These are phyloP conservation scores for Peterozyma xylosa DNA, from an alignment of 805 yeast species.

Conservation along the genomic window DNA sequence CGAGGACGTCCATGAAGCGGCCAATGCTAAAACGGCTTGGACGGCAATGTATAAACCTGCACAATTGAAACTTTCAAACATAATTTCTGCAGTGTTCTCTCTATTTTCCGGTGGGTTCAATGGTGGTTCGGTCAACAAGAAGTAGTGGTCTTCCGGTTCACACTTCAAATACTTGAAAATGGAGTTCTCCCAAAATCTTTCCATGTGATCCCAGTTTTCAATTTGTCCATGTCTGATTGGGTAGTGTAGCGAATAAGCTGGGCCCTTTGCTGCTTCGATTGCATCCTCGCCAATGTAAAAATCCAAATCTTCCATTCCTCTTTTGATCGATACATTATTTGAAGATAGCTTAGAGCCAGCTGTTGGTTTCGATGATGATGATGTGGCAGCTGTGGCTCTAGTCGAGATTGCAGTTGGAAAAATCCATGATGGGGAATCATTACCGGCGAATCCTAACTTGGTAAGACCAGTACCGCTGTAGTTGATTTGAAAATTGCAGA, in stretches of 20 bases:
- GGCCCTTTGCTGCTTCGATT: slow-evolving; percentile 81
- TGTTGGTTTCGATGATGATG: slow-evolving; percentile 40
- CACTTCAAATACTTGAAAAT: slow-evolving; percentile 94
- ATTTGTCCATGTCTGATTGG: slow-evolving; percentile 98
- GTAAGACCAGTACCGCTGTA: slow-evolving; percentile 95
- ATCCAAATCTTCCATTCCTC: slow-evolving; percentile 92
- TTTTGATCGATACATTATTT: slow-evolving; percentile 52
- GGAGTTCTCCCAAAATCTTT: slow-evolving; percentile 96
- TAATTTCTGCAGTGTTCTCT: slow-evolving; percentile 96
- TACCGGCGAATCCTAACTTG: slow-evolving; percentile 96
- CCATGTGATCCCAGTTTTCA: slow-evolving; percentile 99
- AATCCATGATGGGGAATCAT: slow-evolving; percentile 94
- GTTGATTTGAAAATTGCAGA: slow-evolving; percentile 2
- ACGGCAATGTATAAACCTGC: slow-evolving; percentile 98
- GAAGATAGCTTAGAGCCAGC: slow-evolving; percentile 10
- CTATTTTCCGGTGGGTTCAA: slow-evolving; percentile 99
- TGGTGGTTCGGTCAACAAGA: slow-evolving; percentile 95
- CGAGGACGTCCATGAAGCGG: slow-evolving; percentile 98
- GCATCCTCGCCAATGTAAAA: slow-evolving; percentile 97
- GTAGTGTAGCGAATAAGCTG: slow-evolving; percentile 78
- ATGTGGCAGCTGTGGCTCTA: slow-evolving; percentile 31
- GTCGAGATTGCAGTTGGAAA: slow-evolving; percentile 97
- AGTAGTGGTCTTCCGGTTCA: slow-evolving; percentile 98
- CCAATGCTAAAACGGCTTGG: slow-evolving; percentile 96
- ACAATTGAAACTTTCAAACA: slow-evolving; percentile 98